Evolutionary conservation across 768 basidiomycete species (phyloP), one percentile per base, ranked within the genome.

Genomic region (Rhodosporidiobolus odoratus): DNA sequence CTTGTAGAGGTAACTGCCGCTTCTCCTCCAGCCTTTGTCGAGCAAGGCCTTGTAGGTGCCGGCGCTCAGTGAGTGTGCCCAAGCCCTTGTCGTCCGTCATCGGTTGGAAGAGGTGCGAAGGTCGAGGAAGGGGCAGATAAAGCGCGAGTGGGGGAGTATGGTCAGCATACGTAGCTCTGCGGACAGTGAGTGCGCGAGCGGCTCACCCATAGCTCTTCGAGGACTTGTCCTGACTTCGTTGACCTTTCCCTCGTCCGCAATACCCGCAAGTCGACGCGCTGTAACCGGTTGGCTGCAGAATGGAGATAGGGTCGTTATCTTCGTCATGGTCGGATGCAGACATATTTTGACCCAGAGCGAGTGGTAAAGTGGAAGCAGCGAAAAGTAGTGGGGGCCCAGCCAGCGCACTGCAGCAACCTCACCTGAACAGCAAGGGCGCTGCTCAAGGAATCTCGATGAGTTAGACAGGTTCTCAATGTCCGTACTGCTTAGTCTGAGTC

Each of bases 1-100:
- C 72, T 90, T 91, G 79, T 97, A 97, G 76, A 91, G 87, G 80
- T 87, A 93, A 25, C 73, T 70, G 0, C 81, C 81, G 21, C 78
- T 79, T 35, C 76, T 53, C 58, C 81, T 69, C 81, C 81, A 82
- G 48, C 81, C 81, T 32, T 77, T 61, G 68, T 81, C 78, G 32
- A 82, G 77, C 41, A 81, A 68, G 43, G 72, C 63, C 67, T 81
- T 80, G 75, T 81, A 81, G 35, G 78, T 78, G 78, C 78, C 8
- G 40, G 37, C 41, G 34, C 41, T 59, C 32, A 75, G 27, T 7
- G 63, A 43, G 23, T 71, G 74, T 0, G 67, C 74, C 74, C 74
- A 75, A 41, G 41, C 62, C 9, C 73, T 74, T n/a, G n/a, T n/a
- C n/a, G n/a, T n/a, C n/a, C n/a, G n/a, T n/a, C n/a, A n/a, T n/a